Percentiles rank a stretch among this genome's conserved stretches.
These are phyloP conservation scores for Nakazawaea ambrosiae DNA, from an alignment of 805 yeast genomes.

Conservation along the genomic window DNA sequence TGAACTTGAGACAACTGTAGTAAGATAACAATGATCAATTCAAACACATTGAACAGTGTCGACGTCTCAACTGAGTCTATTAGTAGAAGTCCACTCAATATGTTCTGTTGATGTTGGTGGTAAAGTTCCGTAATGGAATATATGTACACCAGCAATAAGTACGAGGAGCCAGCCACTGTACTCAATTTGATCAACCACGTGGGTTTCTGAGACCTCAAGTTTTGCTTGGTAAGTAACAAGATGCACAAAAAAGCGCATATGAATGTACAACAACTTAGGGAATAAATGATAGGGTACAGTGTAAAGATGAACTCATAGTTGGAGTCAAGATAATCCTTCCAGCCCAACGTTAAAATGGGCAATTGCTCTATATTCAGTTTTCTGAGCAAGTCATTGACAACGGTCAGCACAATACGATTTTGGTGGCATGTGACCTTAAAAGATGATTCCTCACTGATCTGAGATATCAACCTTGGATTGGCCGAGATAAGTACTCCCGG, in stretches of 20 bases:
- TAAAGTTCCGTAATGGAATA: slow-evolving; percentile 39
- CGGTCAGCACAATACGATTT: not conserved
- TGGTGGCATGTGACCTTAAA: slow-evolving; percentile 2
- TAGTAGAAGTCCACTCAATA: slow-evolving; percentile 35
- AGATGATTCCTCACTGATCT: not conserved
- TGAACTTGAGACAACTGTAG: slow-evolving; percentile 67
- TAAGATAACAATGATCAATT: slow-evolving; percentile 48
- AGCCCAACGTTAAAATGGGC: slow-evolving; percentile 38
- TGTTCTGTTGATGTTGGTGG: slow-evolving; percentile 38
- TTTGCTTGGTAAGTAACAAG: slow-evolving; percentile 55
- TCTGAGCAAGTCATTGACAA: slow-evolving; percentile 14
- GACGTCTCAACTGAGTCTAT: slow-evolving; percentile 36
- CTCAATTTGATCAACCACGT: slow-evolving; percentile 43
- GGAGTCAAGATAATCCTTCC: slow-evolving; percentile 35
- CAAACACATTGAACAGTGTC: slow-evolving; percentile 44
- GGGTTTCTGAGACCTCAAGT: slow-evolving; percentile 45
- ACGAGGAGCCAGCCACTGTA: slow-evolving; percentile 21
- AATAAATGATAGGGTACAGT: slow-evolving; percentile 54
- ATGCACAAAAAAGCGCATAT: slow-evolving; percentile 57
- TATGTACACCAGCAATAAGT: slow-evolving; percentile 45
- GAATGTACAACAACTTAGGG: slow-evolving; percentile 58
- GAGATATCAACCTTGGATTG: slow-evolving; percentile 1
- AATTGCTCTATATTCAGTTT: slow-evolving; percentile 22
- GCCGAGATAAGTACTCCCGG: slow-evolving; percentile 7
- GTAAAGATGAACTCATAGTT: slow-evolving; percentile 39